Conservation (phyloP, 441 rosid genomes). For the Eutrema salsugineum region DNA sequence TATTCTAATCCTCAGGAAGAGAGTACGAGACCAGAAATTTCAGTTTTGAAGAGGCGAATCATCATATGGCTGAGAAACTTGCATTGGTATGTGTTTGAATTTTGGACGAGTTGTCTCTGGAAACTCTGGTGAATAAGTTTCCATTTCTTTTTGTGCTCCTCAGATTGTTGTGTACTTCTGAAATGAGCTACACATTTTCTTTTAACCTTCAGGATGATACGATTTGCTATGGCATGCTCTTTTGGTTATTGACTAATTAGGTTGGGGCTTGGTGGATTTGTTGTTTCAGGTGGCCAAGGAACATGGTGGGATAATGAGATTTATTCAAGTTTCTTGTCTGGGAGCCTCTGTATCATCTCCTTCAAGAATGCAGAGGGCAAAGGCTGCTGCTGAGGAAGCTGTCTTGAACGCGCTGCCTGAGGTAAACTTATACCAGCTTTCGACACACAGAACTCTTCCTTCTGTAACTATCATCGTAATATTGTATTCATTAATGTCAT, state of each 20-base stretch:
- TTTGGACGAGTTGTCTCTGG: background rate
- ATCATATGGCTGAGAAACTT: constrained; percentile 75
- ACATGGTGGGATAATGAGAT: constrained; percentile 98
- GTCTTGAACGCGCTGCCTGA: constrained; percentile 78
- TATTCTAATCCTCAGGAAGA: constrained; percentile 50
- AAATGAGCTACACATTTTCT: background rate
- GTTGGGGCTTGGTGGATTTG: constrained; percentile 9
- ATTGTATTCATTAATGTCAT: background rate
- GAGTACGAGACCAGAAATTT: constrained; percentile 92
- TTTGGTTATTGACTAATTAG: constrained; percentile 20
- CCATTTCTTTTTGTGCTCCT: background rate
- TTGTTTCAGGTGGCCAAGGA: constrained; percentile 81
- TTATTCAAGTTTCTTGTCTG: constrained; percentile 92
- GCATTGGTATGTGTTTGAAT: constrained; percentile 58
- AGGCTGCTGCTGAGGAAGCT: constrained; percentile 97
- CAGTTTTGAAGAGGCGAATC: constrained; percentile 94
- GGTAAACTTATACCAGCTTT: constrained; percentile 39
- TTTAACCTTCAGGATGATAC: background rate
- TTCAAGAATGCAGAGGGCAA: constrained; percentile 72
- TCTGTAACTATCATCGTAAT: background rate
- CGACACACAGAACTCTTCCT: background rate
- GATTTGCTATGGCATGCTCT: constrained; percentile 1
- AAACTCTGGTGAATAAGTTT: constrained; percentile 4
- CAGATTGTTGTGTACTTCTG: background rate
- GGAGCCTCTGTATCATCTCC: constrained; percentile 88